These are phyloP conservation scores for Aspergillus sp. DNA, from an alignment of 2,329 filamentous ascomycete species.

Conservation along the genomic window DNA sequence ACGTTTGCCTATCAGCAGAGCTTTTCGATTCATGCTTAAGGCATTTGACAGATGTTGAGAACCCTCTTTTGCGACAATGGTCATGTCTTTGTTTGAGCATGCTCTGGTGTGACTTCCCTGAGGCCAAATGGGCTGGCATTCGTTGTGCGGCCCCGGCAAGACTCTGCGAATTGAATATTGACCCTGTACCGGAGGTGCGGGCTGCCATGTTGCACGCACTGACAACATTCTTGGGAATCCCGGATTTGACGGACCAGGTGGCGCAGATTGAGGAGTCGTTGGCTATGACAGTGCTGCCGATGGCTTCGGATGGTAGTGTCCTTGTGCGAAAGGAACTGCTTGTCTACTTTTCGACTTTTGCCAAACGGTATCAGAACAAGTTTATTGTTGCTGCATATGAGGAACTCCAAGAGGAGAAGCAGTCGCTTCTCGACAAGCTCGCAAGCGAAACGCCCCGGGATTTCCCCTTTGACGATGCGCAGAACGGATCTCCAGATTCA, in stretches of 20 bases:
- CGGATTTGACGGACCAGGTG: constrained; percentile 84
- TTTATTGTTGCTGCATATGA: constrained; percentile 90
- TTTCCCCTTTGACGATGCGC: constrained; percentile 10
- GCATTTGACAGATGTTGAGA: constrained; percentile 78
- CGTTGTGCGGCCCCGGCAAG: constrained; percentile 76
- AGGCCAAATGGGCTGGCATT: constrained; percentile 95
- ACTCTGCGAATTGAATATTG: constrained; percentile 71
- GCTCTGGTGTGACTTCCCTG: constrained; percentile 82
- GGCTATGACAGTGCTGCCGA: constrained; percentile 78
- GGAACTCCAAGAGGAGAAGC: constrained; percentile 76
- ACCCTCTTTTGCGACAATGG: constrained; percentile 87
- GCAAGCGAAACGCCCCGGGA: constrained; percentile 27
- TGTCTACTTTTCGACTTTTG: constrained; percentile 88
- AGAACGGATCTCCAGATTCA: constrained; percentile 17
- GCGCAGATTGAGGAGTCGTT: constrained; percentile 86
- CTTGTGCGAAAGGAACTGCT: constrained; percentile 90
- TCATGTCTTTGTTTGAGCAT: constrained; percentile 92
- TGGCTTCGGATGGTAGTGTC: constrained; percentile 89
- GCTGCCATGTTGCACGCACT: constrained; percentile 90
- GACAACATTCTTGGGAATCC: constrained; percentile 89
- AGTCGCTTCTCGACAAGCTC: constrained; percentile 53
- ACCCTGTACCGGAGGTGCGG: constrained; percentile 85
- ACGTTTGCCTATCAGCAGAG: constrained; percentile 82
- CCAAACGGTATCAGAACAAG: constrained; percentile 82
- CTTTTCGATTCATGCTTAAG: constrained; percentile 81